These are phyloP conservation scores for Sherardia arvensis DNA, from an alignment of 257 asterid species.

Conservation along the genomic window DNA sequence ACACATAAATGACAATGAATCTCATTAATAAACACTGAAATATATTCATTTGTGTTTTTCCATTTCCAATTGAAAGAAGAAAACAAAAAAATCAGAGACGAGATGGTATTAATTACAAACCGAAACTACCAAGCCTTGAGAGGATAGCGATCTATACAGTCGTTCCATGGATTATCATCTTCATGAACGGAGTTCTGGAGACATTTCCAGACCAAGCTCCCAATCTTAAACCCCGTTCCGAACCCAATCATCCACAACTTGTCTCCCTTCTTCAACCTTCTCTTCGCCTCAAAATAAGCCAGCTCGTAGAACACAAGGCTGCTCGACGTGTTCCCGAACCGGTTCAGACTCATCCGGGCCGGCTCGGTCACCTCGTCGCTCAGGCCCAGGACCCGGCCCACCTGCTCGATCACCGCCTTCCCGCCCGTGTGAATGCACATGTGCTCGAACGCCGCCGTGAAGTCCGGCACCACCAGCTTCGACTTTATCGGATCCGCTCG, in stretches of 20 bases:
- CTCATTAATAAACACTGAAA: too few species aligned
- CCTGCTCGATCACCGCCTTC: slow-evolving; percentile 49
- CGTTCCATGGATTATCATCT: slow-evolving; percentile 60
- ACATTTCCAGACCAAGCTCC: slow-evolving; percentile 58
- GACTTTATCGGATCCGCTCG: slow-evolving; percentile 19
- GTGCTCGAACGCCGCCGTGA: slow-evolving; percentile 48
- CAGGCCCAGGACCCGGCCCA: slow-evolving; percentile 33
- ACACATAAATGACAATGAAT: too few species aligned
- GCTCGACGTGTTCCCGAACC: slow-evolving; percentile 69
- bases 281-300: slow-evolving; percentile 68
- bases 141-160: slow-evolving; percentile 46
- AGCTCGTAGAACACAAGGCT: slow-evolving; percentile 59
- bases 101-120: too few species aligned
- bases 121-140: slow-evolving; percentile 20
- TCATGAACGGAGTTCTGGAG: slow-evolving; percentile 38
- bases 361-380: slow-evolving; percentile 40
- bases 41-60: too few species aligned
- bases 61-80: too few species aligned
- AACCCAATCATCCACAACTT: slow-evolving; percentile 72
- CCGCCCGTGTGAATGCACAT: slow-evolving; percentile 64
- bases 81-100: too few species aligned
- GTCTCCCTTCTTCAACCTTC: slow-evolving; percentile 47
- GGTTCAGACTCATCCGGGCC: slow-evolving; percentile 48
- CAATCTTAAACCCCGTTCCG: slow-evolving; percentile 64
- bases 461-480: slow-evolving; percentile 38